Evolutionary conservation across 2,329 filamentous ascomycete genomes (phyloP).

Genomic region (Pseudogymnoascus sp.): DNA sequence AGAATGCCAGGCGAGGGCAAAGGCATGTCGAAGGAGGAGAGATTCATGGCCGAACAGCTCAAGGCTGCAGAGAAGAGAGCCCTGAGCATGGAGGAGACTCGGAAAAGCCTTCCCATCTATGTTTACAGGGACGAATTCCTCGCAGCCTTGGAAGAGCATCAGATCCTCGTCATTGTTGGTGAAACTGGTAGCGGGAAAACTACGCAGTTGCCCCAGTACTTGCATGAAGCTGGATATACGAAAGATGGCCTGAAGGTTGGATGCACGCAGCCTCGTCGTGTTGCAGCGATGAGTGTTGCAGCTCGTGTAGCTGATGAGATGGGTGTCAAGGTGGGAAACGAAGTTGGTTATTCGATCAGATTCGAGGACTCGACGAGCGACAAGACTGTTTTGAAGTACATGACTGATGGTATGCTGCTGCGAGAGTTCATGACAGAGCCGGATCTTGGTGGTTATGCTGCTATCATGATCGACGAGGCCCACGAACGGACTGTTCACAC

Average conservation of each 20-base stretch:
- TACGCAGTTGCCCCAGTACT: constrained; percentile 88
- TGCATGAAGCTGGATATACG: constrained; percentile 85
- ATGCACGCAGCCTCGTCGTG: constrained; percentile 88
- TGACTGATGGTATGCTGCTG: constrained; percentile 94
- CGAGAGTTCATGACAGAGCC: constrained; percentile 87
- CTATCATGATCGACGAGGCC: constrained; percentile 93
- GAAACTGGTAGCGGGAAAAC: constrained; percentile 96
- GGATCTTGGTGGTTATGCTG: constrained; percentile 71
- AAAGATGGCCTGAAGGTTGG: constrained; percentile 78
- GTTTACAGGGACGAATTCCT: constrained; percentile 79
- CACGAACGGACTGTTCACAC: constrained; percentile 90
- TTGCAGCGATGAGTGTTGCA: constrained; percentile 97
- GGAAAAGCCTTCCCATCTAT: constrained; percentile 86
- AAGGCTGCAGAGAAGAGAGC: constrained; percentile 85
- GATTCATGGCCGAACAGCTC: constrained; percentile 69
- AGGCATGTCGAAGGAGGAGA: constrained; percentile 68
- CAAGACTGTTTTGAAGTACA: constrained; percentile 88
- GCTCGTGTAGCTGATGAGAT: constrained; percentile 92
- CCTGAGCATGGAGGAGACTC: constrained; percentile 79
- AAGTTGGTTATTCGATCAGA: constrained; percentile 90
- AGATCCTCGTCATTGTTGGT: constrained; percentile 85
- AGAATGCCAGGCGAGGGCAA: constrained; percentile 64
- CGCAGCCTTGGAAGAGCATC: constrained; percentile 75
- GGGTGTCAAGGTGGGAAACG: constrained; percentile 78
- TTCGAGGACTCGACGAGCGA: constrained; percentile 90